phyloP scores from a whole-genome alignment of 2,329 filamentous ascomycete species.

The Trichoderma oligosporum region DNA sequence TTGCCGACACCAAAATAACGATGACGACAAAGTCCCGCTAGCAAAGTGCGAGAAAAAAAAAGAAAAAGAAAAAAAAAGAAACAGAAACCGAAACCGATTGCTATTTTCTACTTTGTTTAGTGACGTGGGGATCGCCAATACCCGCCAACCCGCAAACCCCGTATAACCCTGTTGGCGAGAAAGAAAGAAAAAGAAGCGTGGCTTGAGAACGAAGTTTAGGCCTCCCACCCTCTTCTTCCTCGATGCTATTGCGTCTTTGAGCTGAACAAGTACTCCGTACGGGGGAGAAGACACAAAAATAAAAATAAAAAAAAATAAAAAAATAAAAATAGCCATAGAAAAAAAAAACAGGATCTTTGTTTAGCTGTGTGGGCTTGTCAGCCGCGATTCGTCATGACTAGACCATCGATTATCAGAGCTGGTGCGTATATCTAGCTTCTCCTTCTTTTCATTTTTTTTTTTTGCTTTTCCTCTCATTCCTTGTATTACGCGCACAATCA shows the following conservation, averaged over 20 bases:
- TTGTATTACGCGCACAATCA: too few relatives aligned
- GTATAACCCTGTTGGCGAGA: neutral
- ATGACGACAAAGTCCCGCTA: neutral
- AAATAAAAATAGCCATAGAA: too few relatives aligned
- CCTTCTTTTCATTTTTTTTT: neutral
- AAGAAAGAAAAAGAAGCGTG: neutral
- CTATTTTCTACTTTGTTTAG: too few relatives aligned
- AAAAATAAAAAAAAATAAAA: too few relatives aligned
- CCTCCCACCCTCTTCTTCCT: too few relatives aligned
- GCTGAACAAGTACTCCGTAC: too few relatives aligned
- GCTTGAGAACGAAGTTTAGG: too few relatives aligned
- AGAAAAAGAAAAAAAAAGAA: neutral
- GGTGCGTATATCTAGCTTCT: constrained; percentile 55
- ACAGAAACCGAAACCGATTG: neutral
- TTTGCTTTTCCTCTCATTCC: neutral
- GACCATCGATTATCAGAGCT: constrained; percentile 57
- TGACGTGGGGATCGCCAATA: constrained; percentile 15
- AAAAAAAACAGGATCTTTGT: neutral
- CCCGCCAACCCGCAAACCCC: neutral
- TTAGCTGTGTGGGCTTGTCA: neutral
- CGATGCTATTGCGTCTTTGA: too few relatives aligned
- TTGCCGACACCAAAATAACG: neutral
- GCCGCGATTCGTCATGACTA: constrained; percentile 47
- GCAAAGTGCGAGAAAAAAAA: neutral
- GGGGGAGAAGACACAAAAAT: neutral